These are phyloP conservation scores for Cotoneaster glaucophyllus DNA, from an alignment of 306 rosid species.

Conservation along the genomic window DNA sequence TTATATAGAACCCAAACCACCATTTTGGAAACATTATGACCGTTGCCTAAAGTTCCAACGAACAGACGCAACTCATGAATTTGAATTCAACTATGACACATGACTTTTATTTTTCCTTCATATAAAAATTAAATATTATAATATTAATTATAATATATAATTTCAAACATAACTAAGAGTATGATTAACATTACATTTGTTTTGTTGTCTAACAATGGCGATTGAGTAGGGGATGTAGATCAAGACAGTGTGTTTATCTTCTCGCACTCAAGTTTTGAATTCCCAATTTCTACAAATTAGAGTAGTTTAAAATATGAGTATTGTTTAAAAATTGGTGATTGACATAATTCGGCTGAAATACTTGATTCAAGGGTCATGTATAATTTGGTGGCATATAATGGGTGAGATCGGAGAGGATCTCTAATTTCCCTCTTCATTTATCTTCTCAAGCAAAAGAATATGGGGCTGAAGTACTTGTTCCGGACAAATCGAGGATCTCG, in stretches of 20 bases:
- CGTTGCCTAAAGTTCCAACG: too few species aligned
- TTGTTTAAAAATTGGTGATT: too few species aligned
- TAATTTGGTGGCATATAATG: too few species aligned
- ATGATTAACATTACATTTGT: background rate
- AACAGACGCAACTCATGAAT: too few species aligned
- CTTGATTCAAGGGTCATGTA: background rate
- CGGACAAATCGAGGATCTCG: background rate
- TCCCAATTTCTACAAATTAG: fast-evolving
- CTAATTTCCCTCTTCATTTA: background rate
- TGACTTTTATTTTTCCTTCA: too few species aligned
- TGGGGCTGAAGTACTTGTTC: background rate
- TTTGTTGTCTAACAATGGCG: background rate
- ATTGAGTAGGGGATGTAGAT: background rate
- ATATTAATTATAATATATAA: too few species aligned
- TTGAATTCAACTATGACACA: too few species aligned
- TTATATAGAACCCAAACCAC: too few species aligned
- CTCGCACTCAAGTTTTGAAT: background rate
- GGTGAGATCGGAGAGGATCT: too few species aligned
- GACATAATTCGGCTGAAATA: background rate
- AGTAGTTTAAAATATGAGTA: too few species aligned
- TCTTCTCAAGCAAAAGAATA: background rate
- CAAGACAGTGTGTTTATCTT: background rate
- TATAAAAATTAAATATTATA: too few species aligned
- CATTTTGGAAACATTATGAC: too few species aligned
- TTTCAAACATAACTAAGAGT: background rate